Conservation (phyloP, 139 green algal species). For the Chlorella sp. region DNA sequence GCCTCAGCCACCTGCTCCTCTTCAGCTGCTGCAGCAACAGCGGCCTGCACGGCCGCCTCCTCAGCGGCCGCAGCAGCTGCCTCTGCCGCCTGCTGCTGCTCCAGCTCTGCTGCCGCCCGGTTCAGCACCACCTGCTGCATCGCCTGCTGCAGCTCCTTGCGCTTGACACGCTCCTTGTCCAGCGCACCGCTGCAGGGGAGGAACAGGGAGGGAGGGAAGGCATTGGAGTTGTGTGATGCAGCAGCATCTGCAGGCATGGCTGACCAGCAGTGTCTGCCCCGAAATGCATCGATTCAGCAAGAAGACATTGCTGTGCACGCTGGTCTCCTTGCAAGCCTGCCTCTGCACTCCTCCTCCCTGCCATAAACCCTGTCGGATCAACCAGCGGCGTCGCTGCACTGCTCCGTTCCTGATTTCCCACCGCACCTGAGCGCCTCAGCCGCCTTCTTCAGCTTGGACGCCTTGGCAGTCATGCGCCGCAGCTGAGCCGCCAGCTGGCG, state of each 20-base stretch:
- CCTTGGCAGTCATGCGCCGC: constrained; percentile 7
- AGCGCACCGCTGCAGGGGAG: constrained; percentile 6
- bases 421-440: constrained; percentile 21
- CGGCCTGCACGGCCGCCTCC: neutral
- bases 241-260: neutral
- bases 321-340: too few species aligned
- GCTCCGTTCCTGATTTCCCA: neutral
- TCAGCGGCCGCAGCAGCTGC: neutral
- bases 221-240: neutral
- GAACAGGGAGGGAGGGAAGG: neutral
- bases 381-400: neutral
- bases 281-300: neutral
- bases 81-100: constrained; percentile 5
- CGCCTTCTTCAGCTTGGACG: constrained; percentile 27
- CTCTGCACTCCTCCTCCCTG: neutral
- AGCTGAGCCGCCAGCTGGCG: constrained; percentile 35
- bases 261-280: neutral
- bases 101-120: constrained; percentile 26
- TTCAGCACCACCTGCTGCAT: constrained; percentile 48
- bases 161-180: constrained; percentile 36
- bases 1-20: neutral
- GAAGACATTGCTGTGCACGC: neutral
- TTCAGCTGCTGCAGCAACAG: constrained; percentile 6
- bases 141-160: constrained; percentile 44
- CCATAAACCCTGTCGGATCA: neutral